A percentile compares a stretch with the other conserved stretches of the same genome.
Conservation (phyloP, 208 protist species). For the Jaenimonas drosophilae region DNA sequence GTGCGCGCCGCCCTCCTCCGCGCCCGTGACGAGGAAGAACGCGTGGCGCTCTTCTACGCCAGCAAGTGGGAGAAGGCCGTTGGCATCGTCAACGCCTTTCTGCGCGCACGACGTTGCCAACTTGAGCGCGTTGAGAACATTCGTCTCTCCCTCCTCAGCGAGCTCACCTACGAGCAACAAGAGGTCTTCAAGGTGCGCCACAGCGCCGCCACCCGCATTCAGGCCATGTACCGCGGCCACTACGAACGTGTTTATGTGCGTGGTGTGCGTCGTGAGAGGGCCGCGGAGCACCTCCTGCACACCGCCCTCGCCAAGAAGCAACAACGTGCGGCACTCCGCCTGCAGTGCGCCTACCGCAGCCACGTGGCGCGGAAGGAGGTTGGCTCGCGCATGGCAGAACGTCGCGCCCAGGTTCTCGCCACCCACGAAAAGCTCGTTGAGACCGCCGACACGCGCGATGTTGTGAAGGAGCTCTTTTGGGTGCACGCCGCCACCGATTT, state of each 20-base stretch:
- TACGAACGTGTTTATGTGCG: slow-evolving; percentile 66
- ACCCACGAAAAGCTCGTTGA: slow-evolving; percentile 34
- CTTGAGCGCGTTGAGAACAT: slow-evolving; percentile 8
- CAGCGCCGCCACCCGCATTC: slow-evolving; percentile 52
- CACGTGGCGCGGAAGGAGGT: slow-evolving; percentile 22
- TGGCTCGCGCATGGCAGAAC: slow-evolving; percentile 11
- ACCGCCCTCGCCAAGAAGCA: slow-evolving; percentile 25
- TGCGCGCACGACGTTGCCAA: slow-evolving; percentile 27
- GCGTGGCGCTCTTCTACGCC: slow-evolving; percentile 39
- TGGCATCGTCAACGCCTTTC: slow-evolving; percentile 33
- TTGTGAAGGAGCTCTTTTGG: slow-evolving; percentile 86
- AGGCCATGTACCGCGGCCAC: slow-evolving; percentile 65
- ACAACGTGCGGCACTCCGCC: slow-evolving; percentile 31
- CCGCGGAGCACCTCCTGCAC: slow-evolving; percentile 20
- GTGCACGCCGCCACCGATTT: slow-evolving; percentile 24
- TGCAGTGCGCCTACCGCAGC: slow-evolving; percentile 60
- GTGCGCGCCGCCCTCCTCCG: slow-evolving; percentile 11
- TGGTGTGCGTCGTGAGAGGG: slow-evolving; percentile 30
- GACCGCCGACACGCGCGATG: slow-evolving; percentile 40
- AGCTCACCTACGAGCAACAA: slow-evolving; percentile 22
- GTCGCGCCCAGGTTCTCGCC: slow-evolving; percentile 27
- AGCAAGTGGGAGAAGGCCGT: slow-evolving; percentile 46
- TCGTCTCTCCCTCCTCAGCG: slow-evolving; percentile 18
- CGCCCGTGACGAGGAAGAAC: slow-evolving; percentile 38
- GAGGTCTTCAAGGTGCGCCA: slow-evolving; percentile 30